These are phyloP conservation scores for Fusarium subglutinans DNA, from an alignment of 2,329 filamentous ascomycete genomes.

Conservation along the genomic window DNA sequence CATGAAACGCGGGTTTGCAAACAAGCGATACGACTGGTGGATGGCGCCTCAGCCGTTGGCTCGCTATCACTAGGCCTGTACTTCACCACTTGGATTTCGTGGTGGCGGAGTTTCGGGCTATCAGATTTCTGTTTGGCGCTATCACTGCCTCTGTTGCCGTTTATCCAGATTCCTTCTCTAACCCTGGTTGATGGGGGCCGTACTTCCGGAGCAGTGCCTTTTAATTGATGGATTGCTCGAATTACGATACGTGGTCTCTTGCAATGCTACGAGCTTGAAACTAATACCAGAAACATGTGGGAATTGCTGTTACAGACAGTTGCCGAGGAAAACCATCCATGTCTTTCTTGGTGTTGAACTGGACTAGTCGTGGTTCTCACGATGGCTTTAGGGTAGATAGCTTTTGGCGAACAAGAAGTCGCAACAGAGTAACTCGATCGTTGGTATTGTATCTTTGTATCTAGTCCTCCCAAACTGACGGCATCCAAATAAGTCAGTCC, in stretches of 20 bases:
- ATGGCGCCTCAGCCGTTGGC: neutral
- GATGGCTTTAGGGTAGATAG: neutral
- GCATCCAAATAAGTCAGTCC: neutral
- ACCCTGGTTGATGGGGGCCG: conserved; percentile 19
- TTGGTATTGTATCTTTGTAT: neutral
- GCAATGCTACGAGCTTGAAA: neutral
- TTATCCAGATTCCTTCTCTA: conserved; percentile 39
- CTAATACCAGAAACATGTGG: conserved; percentile 2
- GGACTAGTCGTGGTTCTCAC: neutral
- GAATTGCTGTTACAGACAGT: neutral
- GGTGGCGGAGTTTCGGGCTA: conserved; percentile 35
- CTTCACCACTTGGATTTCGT: conserved; percentile 14
- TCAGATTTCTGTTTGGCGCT: conserved; percentile 29
- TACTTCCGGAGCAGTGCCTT: conserved; percentile 13
- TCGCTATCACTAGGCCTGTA: neutral
- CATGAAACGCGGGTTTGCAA: conserved; percentile 24
- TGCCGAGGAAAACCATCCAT: neutral
- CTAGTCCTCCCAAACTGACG: neutral
- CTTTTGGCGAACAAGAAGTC: neutral
- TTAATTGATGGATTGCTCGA: neutral
- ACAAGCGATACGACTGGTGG: conserved; percentile 17
- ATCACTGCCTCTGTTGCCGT: conserved; percentile 34
- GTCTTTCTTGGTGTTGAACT: neutral
- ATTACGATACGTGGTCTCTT: neutral
- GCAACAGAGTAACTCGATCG: neutral